These are phyloP conservation scores for Phytophthora colocasiae DNA, from an alignment of 352 stramenopile genomes.

Conservation along the genomic window DNA sequence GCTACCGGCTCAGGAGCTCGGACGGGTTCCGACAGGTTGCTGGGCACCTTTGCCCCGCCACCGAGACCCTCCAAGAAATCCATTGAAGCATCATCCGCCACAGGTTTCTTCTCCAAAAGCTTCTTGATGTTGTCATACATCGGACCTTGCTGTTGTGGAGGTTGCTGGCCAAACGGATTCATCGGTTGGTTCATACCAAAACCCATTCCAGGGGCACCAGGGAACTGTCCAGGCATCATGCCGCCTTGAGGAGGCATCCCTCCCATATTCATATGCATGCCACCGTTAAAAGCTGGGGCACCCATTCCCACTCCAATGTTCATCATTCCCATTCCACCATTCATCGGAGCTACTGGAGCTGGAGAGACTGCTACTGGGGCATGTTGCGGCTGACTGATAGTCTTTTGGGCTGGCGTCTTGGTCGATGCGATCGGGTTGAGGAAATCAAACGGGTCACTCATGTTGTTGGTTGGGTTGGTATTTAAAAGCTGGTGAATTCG, in stretches of 20 bases:
- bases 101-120: constrained; percentile 76
- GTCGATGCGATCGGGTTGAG: constrained; percentile 79
- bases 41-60: constrained; percentile 28
- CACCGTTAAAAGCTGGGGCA: constrained; percentile 16
- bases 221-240: constrained; percentile 32
- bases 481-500: constrained; percentile 27
- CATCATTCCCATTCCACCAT: constrained; percentile 40
- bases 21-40: constrained; percentile 11
- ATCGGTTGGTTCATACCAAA: constrained; percentile 32
- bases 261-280: constrained; percentile 31
- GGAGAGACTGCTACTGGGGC: constrained; percentile 34
- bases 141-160: constrained; percentile 46
- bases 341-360: constrained; percentile 35
- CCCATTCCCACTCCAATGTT: constrained; percentile 15
- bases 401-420: constrained; percentile 58
- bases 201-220: constrained; percentile 31
- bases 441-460: constrained; percentile 81
- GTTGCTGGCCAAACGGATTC: constrained; percentile 43
- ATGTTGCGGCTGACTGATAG: constrained; percentile 31
- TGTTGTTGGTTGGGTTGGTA: constrained; percentile 25
- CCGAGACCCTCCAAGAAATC: constrained; percentile 74
- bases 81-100: constrained; percentile 64
- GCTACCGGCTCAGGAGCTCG: constrained; percentile 21
- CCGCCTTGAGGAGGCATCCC: constrained; percentile 27
- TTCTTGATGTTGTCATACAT: constrained; percentile 91